Evolutionary conservation across 371 early-diverging fungal species (phyloP).

Genomic region (Coelomomyces lativittatus): DNA sequence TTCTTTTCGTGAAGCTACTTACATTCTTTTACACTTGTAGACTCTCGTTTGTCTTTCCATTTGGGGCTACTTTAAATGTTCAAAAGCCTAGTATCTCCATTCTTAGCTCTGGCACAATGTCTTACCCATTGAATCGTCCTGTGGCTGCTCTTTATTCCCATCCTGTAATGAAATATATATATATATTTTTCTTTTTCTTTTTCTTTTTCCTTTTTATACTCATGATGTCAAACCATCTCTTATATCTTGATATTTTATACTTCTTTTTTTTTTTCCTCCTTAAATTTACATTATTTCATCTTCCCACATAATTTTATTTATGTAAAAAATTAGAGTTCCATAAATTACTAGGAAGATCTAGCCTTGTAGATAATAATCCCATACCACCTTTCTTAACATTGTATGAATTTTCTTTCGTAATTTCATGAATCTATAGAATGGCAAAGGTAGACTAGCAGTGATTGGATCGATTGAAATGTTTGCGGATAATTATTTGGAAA

Average conservation of each 20-base stretch:
- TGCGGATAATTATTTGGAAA: conserved; percentile 28
- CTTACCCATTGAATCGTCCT: conserved; percentile 31
- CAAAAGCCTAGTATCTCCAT: conserved; percentile 39
- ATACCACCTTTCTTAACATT: too few species aligned
- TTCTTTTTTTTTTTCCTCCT: too few species aligned
- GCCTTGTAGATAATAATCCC: too few species aligned
- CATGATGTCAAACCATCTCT: background rate
- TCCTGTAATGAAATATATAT: conserved; percentile 6
- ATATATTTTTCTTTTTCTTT: too few species aligned
- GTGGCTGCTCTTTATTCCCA: conserved; percentile 17
- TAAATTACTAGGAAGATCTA: too few species aligned
- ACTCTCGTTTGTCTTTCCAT: conserved; percentile 29
- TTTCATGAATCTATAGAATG: conserved; percentile 5
- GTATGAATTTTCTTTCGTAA: background rate
- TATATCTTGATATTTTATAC: background rate
- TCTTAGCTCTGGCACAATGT: conserved; percentile 23
- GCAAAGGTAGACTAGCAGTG: conserved; percentile 20
- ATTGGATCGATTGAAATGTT: conserved; percentile 28
- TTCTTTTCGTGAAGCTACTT: too few species aligned
- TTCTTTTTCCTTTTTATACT: conserved; percentile 2
- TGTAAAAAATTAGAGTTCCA: background rate
- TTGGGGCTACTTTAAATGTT: conserved; percentile 30
- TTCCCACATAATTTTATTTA: background rate
- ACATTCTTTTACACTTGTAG: conserved; percentile 1
- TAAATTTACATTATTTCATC: background rate